Conservation (phyloP, 805 yeast species). For the Yarrowia porcina region DNA sequence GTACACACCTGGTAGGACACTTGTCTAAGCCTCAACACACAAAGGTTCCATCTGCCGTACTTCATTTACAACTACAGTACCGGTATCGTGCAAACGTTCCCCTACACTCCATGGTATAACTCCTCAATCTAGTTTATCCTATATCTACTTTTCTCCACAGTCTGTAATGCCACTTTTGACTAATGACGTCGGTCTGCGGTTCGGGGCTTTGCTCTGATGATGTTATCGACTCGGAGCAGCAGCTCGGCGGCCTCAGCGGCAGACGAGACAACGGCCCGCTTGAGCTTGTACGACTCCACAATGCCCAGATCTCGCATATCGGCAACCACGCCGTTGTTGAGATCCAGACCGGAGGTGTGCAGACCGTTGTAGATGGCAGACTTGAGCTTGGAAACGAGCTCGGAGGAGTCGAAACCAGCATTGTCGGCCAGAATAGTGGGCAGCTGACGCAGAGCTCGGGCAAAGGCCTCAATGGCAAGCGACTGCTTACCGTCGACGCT, state of each 20-base stretch:
- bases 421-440: constrained; percentile 96
- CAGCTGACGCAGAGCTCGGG: constrained; percentile 86
- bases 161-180: too few species aligned
- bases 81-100: too few species aligned
- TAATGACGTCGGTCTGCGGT: constrained; percentile 69
- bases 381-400: constrained; percentile 83
- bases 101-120: too few species aligned
- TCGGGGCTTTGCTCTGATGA: constrained; percentile 94
- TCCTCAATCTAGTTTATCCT: too few species aligned
- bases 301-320: constrained; percentile 94
- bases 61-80: too few species aligned
- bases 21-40: too few species aligned
- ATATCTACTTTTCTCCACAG: too few species aligned
- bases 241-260: constrained; percentile 99
- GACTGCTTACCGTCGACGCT: constrained; percentile 91
- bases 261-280: constrained; percentile 87
- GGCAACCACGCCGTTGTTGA: constrained; percentile 77
- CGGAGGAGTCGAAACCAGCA: constrained; percentile 94
- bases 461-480: constrained; percentile 91
- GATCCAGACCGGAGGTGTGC: constrained; percentile 86
- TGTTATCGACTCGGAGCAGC: constrained; percentile 90
- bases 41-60: too few species aligned
- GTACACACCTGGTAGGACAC: too few species aligned
- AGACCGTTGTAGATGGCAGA: constrained; percentile 89
- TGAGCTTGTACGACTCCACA: constrained; percentile 88